phyloP scores from a whole-genome alignment of 2,329 filamentous ascomycete species.

The Juglanconis oblonga region DNA sequence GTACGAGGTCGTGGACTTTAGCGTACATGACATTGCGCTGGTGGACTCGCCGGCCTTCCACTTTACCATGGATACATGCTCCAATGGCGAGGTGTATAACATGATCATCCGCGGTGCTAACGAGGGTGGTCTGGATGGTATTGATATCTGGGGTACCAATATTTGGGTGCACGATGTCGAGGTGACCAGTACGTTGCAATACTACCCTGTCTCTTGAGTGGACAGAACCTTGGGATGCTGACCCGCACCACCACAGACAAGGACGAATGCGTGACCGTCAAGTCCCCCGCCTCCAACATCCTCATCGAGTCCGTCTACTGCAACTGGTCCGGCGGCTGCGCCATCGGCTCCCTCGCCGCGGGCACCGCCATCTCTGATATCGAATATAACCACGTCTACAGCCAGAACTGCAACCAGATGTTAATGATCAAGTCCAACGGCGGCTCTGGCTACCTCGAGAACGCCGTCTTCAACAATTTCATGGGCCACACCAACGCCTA shows the following conservation, averaged over 20 bases:
- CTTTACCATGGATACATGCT: conserved; percentile 43
- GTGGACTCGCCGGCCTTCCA: conserved; percentile 49
- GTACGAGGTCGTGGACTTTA: conserved; percentile 39
- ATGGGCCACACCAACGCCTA: conserved; percentile 60
- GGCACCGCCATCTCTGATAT: conserved; percentile 47
- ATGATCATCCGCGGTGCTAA: conserved; percentile 47
- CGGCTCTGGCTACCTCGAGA: conserved; percentile 49
- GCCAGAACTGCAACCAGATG: conserved; percentile 59
- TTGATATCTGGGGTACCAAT: conserved; percentile 52
- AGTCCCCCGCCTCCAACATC: conserved; percentile 49
- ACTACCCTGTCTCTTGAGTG: too few relatives aligned
- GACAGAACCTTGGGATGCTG: background rate
- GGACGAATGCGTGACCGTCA: conserved; percentile 44
- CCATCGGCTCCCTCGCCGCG: conserved; percentile 51
- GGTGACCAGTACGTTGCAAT: conserved; percentile 41
- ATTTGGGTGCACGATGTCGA: conserved; percentile 57
- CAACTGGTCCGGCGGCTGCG: conserved; percentile 57
- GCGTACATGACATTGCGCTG: conserved; percentile 45
- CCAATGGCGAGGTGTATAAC: conserved; percentile 50
- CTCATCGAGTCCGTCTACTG: conserved; percentile 58
- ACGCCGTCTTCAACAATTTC: conserved; percentile 54
- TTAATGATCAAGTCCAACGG: conserved; percentile 62
- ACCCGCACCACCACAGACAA: conserved; percentile 35
- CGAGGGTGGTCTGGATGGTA: conserved; percentile 50
- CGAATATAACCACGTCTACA: conserved; percentile 56